phyloP scores from a whole-genome alignment of 345 rosid genomes.

The Gossypioides kirkii region DNA sequence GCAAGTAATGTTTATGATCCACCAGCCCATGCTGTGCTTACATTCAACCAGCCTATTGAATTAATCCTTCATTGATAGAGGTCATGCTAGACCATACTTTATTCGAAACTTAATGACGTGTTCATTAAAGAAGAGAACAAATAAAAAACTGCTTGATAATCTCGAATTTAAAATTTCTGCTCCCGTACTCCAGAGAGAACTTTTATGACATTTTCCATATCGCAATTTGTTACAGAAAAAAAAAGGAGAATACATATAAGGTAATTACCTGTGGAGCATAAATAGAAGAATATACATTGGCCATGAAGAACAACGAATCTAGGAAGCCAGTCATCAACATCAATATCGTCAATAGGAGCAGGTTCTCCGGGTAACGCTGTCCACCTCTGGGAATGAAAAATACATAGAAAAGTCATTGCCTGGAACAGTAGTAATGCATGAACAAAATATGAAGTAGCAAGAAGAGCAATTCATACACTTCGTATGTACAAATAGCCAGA shows the following conservation, averaged over 20 bases:
- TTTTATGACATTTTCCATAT: neutral
- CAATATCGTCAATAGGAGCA: conserved; percentile 81
- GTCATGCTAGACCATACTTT: neutral
- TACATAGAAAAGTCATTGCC: neutral
- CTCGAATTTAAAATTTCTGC: neutral
- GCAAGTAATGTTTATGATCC: neutral
- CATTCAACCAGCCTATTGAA: neutral
- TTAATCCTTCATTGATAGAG: neutral
- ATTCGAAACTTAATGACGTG: neutral
- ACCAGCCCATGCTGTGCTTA: neutral
- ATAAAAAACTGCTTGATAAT: neutral
- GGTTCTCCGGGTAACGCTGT: conserved; percentile 94
- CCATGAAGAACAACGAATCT: conserved; percentile 95
- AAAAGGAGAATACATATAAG: neutral
- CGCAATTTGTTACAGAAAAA: neutral
- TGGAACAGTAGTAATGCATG: neutral
- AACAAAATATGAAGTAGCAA: conserved; percentile 11
- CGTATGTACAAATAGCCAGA: conserved; percentile 82
- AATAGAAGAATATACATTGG: conserved; percentile 72
- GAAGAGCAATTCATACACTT: conserved; percentile 40
- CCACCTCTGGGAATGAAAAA: conserved; percentile 63
- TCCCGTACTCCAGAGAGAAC: neutral
- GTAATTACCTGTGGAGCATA: conserved; percentile 62
- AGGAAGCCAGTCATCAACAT: conserved; percentile 98
- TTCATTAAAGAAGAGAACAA: neutral